phyloP scores from a whole-genome alignment of 139 green algal genomes.

The Chlamydomonas asymmetrica region DNA sequence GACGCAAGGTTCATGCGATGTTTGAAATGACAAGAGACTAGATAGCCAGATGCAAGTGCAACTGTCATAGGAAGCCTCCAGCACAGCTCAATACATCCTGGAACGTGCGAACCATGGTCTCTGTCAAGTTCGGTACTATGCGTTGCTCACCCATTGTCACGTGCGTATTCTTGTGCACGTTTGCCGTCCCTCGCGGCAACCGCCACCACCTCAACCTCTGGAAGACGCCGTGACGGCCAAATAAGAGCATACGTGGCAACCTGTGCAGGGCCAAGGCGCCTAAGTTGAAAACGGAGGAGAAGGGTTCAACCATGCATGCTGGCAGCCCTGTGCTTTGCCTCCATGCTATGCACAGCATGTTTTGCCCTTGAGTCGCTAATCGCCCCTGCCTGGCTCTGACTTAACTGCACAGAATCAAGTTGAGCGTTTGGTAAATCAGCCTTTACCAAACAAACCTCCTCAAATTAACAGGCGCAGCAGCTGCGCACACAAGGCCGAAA shows the following conservation, averaged over 20 bases:
- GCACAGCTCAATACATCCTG: background rate
- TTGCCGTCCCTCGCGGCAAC: constrained; percentile 42
- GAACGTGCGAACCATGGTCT: background rate
- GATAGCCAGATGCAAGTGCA: background rate
- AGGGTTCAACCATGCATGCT: background rate
- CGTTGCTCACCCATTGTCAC: constrained; percentile 30
- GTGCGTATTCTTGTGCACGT: constrained; percentile 37
- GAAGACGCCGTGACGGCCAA: constrained; percentile 32
- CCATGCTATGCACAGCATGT: background rate
- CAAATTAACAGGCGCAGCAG: background rate
- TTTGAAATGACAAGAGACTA: background rate
- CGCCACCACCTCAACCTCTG: constrained; percentile 33
- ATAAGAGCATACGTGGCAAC: constrained; percentile 49
- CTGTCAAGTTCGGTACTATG: background rate
- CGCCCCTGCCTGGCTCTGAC: too few species aligned
- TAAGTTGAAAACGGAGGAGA: background rate
- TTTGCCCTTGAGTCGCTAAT: too few species aligned
- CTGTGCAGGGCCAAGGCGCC: background rate
- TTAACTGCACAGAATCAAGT: background rate
- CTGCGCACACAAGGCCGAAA: too few species aligned
- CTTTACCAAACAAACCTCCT: background rate
- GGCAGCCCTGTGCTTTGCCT: background rate
- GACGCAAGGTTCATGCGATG: background rate
- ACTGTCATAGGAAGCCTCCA: background rate
- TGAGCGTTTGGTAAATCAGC: background rate